Percentiles rank a stretch among this genome's conserved stretches.
phyloP scores from a whole-genome alignment of 177 flowering plant genomes.

The Telopea speciosissima region DNA sequence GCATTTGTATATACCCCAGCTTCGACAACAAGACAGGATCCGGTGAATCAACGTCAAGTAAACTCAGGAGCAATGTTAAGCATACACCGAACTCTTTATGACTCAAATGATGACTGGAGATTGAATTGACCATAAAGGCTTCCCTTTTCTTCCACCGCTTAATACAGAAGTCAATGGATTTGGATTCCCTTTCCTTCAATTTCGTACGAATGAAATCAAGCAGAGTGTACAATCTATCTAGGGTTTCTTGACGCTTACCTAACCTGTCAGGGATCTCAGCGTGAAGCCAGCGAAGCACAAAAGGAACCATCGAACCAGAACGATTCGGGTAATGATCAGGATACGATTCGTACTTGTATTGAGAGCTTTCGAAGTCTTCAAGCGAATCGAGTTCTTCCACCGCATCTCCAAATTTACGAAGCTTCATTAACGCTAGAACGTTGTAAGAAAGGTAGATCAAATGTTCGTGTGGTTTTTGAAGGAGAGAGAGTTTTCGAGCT shows the following conservation, averaged over 20 bases:
- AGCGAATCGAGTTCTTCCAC: slow-evolving; percentile 51
- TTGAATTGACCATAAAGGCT: slow-evolving; percentile 41
- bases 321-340: slow-evolving; percentile 52
- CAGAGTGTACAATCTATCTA: slow-evolving; percentile 67
- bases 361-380: slow-evolving; percentile 43
- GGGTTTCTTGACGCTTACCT: slow-evolving; percentile 42
- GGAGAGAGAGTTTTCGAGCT: slow-evolving; percentile 48
- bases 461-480: slow-evolving; percentile 64
- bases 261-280: slow-evolving; percentile 52
- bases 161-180: slow-evolving; percentile 10
- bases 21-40: slow-evolving; percentile 63
- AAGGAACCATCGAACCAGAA: slow-evolving; percentile 80
- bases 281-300: slow-evolving; percentile 73
- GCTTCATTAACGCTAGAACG: slow-evolving; percentile 62
- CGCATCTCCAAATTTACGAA: slow-evolving; percentile 70
- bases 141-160: slow-evolving; percentile 64
- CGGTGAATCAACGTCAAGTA: slow-evolving; percentile 19
- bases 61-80: slow-evolving; percentile 43
- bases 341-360: slow-evolving; percentile 52
- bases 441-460: slow-evolving; percentile 60
- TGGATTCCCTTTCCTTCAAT: slow-evolving; percentile 17
- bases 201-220: slow-evolving; percentile 48
- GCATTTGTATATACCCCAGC: slow-evolving; percentile 78
- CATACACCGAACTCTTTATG: slow-evolving; percentile 60
- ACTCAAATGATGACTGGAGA: slow-evolving; percentile 55